A percentile compares a stretch with the other conserved stretches of the same genome.
These are phyloP conservation scores for Pseudophaeomoniella oleicola DNA, from an alignment of 2,329 filamentous ascomycete genomes.

Conservation along the genomic window DNA sequence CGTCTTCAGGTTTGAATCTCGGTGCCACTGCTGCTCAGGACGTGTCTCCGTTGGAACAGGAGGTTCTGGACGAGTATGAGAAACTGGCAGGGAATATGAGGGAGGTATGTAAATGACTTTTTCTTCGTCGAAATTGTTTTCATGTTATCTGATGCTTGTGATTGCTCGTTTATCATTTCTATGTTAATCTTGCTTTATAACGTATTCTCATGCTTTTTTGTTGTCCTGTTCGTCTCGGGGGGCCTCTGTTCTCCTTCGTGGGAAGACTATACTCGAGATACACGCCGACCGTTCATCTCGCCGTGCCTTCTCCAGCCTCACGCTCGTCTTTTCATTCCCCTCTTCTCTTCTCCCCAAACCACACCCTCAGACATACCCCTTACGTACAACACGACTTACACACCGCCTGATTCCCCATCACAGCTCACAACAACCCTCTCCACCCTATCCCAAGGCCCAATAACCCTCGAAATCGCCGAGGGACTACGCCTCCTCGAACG, in stretches of 20 bases:
- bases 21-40: too few species aligned
- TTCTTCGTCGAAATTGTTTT: too few species aligned
- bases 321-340: background rate
- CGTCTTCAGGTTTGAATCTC: too few species aligned
- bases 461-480: conserved; percentile 66
- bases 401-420: conserved; percentile 20
- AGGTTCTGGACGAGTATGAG: conserved; percentile 89
- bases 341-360: conserved; percentile 2
- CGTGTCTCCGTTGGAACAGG: conserved; percentile 74
- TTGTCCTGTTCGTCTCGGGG: too few species aligned
- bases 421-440: conserved; percentile 48
- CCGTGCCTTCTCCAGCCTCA: too few species aligned
- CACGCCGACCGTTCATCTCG: too few species aligned
- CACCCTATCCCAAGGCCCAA: conserved; percentile 53
- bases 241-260: too few species aligned
- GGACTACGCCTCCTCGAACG: conserved; percentile 76
- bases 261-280: too few species aligned
- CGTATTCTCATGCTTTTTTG: background rate
- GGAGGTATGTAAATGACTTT: conserved; percentile 50
- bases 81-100: conserved; percentile 81
- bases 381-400: conserved; percentile 1
- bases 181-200: background rate
- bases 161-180: too few species aligned
- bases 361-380: too few species aligned
- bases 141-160: too few species aligned